Percentiles rank a stretch among this genome's conserved stretches.
Conservation (phyloP, 352 stramenopile species). For the Globisporangium sylvaticum region DNA sequence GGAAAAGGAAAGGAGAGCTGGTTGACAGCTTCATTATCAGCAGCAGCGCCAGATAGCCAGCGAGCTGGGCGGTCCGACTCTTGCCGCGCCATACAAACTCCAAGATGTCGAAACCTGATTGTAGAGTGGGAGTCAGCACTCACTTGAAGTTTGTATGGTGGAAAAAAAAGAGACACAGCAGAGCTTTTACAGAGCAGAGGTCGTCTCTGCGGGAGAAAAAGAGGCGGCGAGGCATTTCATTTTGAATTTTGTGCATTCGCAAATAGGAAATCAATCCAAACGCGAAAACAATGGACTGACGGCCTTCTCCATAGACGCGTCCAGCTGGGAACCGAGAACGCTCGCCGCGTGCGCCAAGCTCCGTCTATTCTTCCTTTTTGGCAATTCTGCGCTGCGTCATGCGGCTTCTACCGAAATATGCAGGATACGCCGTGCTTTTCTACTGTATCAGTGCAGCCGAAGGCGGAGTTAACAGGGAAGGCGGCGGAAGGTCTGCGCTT, state of each 20-base stretch:
- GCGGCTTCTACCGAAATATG: neutral
- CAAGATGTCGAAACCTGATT: neutral
- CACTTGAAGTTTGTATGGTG: neutral
- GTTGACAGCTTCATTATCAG: neutral
- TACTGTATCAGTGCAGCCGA: neutral
- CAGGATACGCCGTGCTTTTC: neutral
- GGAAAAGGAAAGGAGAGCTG: neutral
- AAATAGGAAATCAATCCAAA: neutral
- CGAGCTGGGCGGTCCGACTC: neutral
- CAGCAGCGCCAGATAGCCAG: neutral
- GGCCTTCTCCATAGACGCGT: neutral
- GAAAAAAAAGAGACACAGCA: neutral
- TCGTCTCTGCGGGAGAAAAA: neutral
- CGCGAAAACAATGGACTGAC: neutral
- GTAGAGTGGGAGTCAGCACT: neutral
- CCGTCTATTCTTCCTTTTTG: neutral
- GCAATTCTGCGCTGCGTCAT: neutral
- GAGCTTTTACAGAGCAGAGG: neutral
- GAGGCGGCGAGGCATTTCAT: neutral
- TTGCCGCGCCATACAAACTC: neutral
- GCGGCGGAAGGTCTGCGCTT: neutral
- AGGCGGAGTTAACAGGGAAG: neutral
- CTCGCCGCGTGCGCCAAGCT: neutral
- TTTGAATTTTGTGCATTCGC: neutral
- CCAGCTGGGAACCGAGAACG: conserved; percentile 6